Base-by-base conservation (phyloP, 2,329 filamentous ascomycete genomes). In the Talaromyces sp. region DNA sequence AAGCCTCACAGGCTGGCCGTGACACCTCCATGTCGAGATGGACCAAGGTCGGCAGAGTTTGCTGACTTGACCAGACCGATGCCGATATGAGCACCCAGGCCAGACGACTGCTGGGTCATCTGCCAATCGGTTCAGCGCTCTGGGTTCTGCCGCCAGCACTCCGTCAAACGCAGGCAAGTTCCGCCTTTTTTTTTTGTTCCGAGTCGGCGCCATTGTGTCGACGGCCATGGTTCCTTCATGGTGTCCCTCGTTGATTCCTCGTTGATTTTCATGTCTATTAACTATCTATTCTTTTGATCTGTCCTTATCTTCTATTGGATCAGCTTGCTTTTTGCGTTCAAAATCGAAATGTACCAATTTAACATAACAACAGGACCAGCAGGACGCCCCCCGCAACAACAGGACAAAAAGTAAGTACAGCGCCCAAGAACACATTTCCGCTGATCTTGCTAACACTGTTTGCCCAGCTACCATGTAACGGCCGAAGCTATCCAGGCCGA, bases 401-500 rank as follows among this genome's bases (percentile, higher is more conserved):
- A 62, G 55, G 51, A 63, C 54, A 62, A 59, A 24, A 27, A 24
- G 59, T 57, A 50, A 52, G 61, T 56, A 8, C 52, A 49, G 26
- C 11, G 14, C 11, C 19, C 8, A 43, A 8, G 41, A n/a, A 54
- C 17, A 24, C 19, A 46, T 11, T 13, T 1, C 19, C 13, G 6
- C 19, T 21, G 13, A 1, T 29, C 7, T 26, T 26, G 17, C 31
- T 61, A 31, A 61, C 26, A 24, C 29, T 13, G 66, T 63, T 63
- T 68, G 67, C n/a, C 4, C 69, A 81, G 78, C 60, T 81, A 85
- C 70, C 80, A 75, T 51, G 74, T 92, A 46, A 83, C 77, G n/a
- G 75, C 77, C 49, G 84, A 84, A 0, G 77, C 76, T 2, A 88
- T 96, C 66, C 81, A 82, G 62, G 76, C 77, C 58, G 91, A 96